These are phyloP conservation scores for Aspergillus cejpii DNA, from an alignment of 2,329 filamentous ascomycete species.

Conservation along the genomic window DNA sequence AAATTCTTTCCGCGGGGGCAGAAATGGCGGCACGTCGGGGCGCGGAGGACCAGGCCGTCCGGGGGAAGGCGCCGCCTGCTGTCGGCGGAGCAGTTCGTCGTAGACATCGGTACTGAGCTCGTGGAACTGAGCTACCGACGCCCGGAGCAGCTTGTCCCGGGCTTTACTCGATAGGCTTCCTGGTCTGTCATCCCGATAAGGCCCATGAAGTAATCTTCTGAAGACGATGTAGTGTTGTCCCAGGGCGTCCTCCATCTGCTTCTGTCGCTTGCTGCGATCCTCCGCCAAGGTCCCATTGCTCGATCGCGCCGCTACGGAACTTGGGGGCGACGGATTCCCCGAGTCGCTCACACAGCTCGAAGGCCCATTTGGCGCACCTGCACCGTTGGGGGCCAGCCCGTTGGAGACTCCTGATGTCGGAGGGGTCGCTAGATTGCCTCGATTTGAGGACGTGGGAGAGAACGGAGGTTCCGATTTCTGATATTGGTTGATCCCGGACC, in stretches of 20 bases:
- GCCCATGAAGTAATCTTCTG: constrained; percentile 64
- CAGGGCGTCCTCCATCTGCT: constrained; percentile 61
- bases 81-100: constrained; percentile 84
- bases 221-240: constrained; percentile 76
- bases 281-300: constrained; percentile 68
- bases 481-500: constrained; percentile 65
- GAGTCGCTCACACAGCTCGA: constrained; percentile 24
- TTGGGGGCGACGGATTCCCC: constrained; percentile 70
- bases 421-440: constrained; percentile 55
- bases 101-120: constrained; percentile 97
- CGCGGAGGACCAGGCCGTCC: constrained; percentile 33
- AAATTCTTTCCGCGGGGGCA: constrained; percentile 80
- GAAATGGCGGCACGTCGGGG: constrained; percentile 57
- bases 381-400: constrained; percentile 54
- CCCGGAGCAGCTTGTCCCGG: constrained; percentile 83
- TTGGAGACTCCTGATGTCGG: constrained; percentile 56
- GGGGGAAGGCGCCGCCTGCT: constrained; percentile 54
- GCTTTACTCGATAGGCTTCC: constrained; percentile 77
- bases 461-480: constrained; percentile 42
- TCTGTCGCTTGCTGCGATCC: constrained; percentile 55
- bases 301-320: constrained; percentile 67
- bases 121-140: constrained; percentile 90
- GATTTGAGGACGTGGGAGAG: constrained; percentile 46
- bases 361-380: constrained; percentile 20
- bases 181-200: constrained; percentile 65